Evolutionary conservation across 768 basidiomycete genomes (phyloP).

Genomic region (Trametes cubensis): DNA sequence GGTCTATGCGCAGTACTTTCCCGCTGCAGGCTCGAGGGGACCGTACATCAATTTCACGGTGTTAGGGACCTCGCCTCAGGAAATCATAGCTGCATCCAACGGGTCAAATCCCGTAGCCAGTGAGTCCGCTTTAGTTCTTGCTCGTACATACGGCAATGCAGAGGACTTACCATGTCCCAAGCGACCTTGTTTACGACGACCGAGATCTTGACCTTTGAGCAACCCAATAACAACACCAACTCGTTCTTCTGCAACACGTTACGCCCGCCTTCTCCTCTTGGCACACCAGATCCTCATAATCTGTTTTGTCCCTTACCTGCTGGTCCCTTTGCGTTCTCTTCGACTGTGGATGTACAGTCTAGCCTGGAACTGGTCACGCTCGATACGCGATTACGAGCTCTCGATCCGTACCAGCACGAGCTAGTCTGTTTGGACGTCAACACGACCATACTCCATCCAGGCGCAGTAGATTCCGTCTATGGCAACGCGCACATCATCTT

Average conservation of each 20-base stretch:
- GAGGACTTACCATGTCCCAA: constrained; percentile 27
- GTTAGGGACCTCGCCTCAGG: constrained; percentile 61
- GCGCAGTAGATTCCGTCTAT: constrained; percentile 57
- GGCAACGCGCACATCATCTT: constrained; percentile 69
- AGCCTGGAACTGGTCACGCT: constrained; percentile 81
- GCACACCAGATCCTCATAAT: constrained; percentile 36
- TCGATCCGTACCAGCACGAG: constrained; percentile 83
- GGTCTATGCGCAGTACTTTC: constrained; percentile 72
- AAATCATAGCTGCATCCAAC: constrained; percentile 63
- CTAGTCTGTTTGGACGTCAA: constrained; percentile 79
- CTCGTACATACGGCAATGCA: neutral
- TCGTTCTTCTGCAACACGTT: constrained; percentile 80
- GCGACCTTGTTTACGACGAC: constrained; percentile 89
- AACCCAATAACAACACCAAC: constrained; percentile 69
- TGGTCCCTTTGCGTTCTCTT: constrained; percentile 82
- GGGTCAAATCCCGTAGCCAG: constrained; percentile 60
- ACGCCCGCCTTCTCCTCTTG: constrained; percentile 63
- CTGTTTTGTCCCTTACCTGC: constrained; percentile 76
- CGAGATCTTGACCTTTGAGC: constrained; percentile 74
- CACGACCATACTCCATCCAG: constrained; percentile 75
- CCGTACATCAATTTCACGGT: constrained; percentile 71
- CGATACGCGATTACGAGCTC: constrained; percentile 80
- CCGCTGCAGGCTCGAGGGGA: constrained; percentile 37
- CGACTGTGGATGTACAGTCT: constrained; percentile 65
- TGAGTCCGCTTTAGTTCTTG: constrained; percentile 20